Percentiles rank a stretch among this genome's conserved stretches.
phyloP scores from a whole-genome alignment of 169 alveolate species.

The Cryptosporidium muris region DNA sequence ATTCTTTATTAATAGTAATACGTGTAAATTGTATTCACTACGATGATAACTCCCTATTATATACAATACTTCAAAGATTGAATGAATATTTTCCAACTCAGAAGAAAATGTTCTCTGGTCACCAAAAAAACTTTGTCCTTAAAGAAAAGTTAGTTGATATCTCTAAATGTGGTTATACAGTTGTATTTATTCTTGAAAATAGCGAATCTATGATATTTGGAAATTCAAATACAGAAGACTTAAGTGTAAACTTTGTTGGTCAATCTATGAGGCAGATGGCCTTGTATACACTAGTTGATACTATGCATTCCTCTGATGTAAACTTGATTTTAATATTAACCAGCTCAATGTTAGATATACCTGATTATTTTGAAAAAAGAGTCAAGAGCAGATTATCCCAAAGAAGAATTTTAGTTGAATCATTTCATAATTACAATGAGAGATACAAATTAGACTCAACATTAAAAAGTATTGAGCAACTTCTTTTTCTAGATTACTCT shows the following conservation, averaged over 20 bases:
- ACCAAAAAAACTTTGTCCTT: slow-evolving; percentile 41
- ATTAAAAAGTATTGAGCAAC: background rate
- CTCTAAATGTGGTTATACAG: slow-evolving; percentile 41
- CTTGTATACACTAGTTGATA: slow-evolving; percentile 54
- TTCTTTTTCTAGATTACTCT: background rate
- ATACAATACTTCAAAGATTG: slow-evolving; percentile 21
- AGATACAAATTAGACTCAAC: background rate
- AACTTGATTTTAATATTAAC: slow-evolving; percentile 33
- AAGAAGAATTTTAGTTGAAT: slow-evolving; percentile 59
- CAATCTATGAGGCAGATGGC: slow-evolving; percentile 43
- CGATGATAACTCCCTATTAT: slow-evolving; percentile 51
- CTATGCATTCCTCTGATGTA: slow-evolving; percentile 53
- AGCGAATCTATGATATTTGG: slow-evolving; percentile 45
- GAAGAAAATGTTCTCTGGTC: slow-evolving; percentile 48
- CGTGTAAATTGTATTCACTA: slow-evolving; percentile 50
- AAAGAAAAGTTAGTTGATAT: slow-evolving; percentile 47
- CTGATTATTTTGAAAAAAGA: slow-evolving; percentile 58
- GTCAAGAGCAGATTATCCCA: slow-evolving; percentile 69
- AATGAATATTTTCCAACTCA: slow-evolving; percentile 64
- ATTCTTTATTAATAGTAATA: slow-evolving; percentile 10
- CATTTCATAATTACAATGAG: slow-evolving; percentile 1
- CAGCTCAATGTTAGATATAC: slow-evolving; percentile 56
- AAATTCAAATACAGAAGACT: background rate
- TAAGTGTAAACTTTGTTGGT: slow-evolving; percentile 15
- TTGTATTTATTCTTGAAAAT: slow-evolving; percentile 38